These are phyloP conservation scores for Myriosclerotinia duriaeana DNA, from an alignment of 2,329 filamentous ascomycete genomes.

Conservation along the genomic window DNA sequence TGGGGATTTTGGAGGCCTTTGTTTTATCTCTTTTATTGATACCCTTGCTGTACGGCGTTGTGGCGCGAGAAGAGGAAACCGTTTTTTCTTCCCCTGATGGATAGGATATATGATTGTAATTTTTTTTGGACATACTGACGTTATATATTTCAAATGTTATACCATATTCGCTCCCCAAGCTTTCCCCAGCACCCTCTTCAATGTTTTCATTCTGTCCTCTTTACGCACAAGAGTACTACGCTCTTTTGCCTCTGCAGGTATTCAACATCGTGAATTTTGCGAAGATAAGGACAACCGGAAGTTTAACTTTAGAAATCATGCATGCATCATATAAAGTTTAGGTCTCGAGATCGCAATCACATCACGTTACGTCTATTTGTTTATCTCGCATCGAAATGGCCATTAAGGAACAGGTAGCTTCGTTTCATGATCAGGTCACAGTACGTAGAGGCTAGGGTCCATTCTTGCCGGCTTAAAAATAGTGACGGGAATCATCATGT, in stretches of 20 bases:
- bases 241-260: neutral
- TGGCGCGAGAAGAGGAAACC: conserved; percentile 6
- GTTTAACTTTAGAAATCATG: conserved; percentile 8
- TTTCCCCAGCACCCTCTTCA: neutral
- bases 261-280: neutral
- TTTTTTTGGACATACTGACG: neutral
- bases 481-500: neutral
- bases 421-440: neutral
- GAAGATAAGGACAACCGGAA: neutral
- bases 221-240: neutral
- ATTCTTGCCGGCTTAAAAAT: neutral
- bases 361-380: neutral
- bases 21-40: conserved; percentile 21
- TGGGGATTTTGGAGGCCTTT: neutral
- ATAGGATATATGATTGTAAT: neutral
- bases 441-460: neutral
- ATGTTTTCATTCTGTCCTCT: neutral
- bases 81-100: neutral
- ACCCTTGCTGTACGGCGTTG: conserved; percentile 24
- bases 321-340: neutral
- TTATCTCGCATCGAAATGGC: neutral
- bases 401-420: neutral
- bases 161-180: neutral
- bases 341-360: neutral
- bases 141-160: conserved; percentile 10